phyloP scores from a whole-genome alignment of 768 basidiomycete genomes.

The Lactifluus pinguis region DNA sequence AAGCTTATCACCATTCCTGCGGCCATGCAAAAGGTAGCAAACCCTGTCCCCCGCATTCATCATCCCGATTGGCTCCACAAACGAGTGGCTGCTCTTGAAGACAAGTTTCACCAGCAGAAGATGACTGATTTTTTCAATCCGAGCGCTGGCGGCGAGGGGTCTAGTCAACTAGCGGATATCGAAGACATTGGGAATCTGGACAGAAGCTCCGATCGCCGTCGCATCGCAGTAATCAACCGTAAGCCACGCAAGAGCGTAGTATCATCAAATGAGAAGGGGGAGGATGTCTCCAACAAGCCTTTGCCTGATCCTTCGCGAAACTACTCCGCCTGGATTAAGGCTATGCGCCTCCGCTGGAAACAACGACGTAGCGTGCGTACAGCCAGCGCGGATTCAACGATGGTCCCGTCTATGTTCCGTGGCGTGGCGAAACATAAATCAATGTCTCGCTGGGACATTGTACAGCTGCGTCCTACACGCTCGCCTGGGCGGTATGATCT shows the following conservation, averaged over 20 bases:
- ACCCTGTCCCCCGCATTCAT: slow-evolving; percentile 90
- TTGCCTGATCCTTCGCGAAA: slow-evolving; percentile 55
- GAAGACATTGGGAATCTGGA: slow-evolving; percentile 42
- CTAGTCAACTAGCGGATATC: slow-evolving; percentile 34
- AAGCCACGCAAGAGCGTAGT: slow-evolving; percentile 33
- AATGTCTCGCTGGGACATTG: slow-evolving; percentile 79
- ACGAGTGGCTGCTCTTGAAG: slow-evolving; percentile 78
- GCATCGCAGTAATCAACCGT: slow-evolving; percentile 46
- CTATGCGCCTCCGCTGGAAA: slow-evolving; percentile 73
- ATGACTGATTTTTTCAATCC: slow-evolving; percentile 86
- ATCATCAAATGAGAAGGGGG: slow-evolving; percentile 34
- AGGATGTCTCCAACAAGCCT: slow-evolving; percentile 24
- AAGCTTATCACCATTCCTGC: slow-evolving; percentile 99
- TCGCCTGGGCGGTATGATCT: slow-evolving; percentile 75
- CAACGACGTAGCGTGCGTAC: slow-evolving; percentile 41
- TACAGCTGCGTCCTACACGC: slow-evolving; percentile 77
- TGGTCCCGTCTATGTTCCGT: slow-evolving; percentile 70
- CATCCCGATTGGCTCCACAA: slow-evolving; percentile 98
- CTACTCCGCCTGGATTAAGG: slow-evolving; percentile 72
- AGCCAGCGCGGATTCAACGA: slow-evolving; percentile 27
- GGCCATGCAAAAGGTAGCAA: slow-evolving; percentile 93
- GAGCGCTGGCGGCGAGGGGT: slow-evolving; percentile 27
- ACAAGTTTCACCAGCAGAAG: slow-evolving; percentile 98
- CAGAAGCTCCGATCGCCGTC: slow-evolving; percentile 26
- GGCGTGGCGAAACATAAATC: slow-evolving; percentile 47